Percentiles rank a stretch among this genome's conserved stretches.
phyloP scores from a whole-genome alignment of 495 filamentous ascomycete species.

The Letharia columbiana region DNA sequence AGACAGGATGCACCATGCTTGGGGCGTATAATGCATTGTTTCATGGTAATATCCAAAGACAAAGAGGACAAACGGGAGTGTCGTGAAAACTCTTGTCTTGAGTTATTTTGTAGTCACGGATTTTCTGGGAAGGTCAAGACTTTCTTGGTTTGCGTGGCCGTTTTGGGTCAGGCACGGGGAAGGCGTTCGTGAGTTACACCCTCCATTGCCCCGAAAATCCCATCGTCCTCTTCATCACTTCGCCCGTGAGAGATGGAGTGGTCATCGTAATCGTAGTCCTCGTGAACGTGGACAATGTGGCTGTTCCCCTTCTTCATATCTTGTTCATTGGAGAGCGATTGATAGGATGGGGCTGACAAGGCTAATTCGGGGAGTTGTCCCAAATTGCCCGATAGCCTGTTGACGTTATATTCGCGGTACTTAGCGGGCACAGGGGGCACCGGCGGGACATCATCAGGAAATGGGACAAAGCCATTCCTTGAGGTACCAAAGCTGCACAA shows the following conservation, averaged over 20 bases:
- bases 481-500: conserved; percentile 87
- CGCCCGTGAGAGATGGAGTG: conserved; percentile 44
- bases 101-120: not conserved
- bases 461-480: conserved; percentile 56
- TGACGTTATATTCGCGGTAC: conserved; percentile 46
- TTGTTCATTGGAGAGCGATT: conserved; percentile 28
- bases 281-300: conserved; percentile 48
- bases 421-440: conserved; percentile 75
- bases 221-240: conserved; percentile 87
- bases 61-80: not conserved
- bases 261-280: conserved; percentile 72
- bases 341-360: conserved; percentile 37
- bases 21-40: not conserved
- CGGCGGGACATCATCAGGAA: conserved; percentile 71
- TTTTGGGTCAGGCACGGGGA: conserved; percentile 10
- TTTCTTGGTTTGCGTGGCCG: not conserved
- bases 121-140: not conserved
- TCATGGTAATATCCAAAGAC: not conserved
- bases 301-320: conserved; percentile 34
- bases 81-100: not conserved
- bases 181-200: conserved; percentile 45
- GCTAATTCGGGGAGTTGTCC: conserved; percentile 42
- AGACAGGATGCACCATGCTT: conserved; percentile 23
- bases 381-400: conserved; percentile 28
- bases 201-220: conserved; percentile 93